phyloP scores from a whole-genome alignment of 2,329 filamentous ascomycete genomes.

The Colletotrichum echinochloae region DNA sequence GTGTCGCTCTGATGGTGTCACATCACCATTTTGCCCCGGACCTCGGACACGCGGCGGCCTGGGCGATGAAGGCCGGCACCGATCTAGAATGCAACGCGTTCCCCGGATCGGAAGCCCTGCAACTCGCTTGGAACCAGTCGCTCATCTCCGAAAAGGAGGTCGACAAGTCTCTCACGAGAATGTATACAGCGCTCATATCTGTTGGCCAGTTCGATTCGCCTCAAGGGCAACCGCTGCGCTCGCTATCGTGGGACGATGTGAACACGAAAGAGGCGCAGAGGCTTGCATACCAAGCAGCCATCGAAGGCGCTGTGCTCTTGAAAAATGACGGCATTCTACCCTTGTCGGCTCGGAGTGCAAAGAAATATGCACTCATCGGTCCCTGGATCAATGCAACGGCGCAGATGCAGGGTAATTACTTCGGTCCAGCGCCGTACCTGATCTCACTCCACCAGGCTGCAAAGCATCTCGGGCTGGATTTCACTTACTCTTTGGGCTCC shows the following conservation, averaged over 20 bases:
- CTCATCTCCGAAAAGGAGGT: conserved; percentile 47
- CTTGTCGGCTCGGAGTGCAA: conserved; percentile 48
- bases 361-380: conserved; percentile 49
- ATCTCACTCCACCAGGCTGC: conserved; percentile 41
- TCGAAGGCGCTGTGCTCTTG: conserved; percentile 60
- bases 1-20: conserved; percentile 33
- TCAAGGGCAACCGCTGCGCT: conserved; percentile 57
- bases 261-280: conserved; percentile 64
- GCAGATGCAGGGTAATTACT: conserved; percentile 42
- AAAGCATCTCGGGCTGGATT: conserved; percentile 46
- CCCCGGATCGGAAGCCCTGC: conserved; percentile 26
- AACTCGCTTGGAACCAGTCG: conserved; percentile 48
- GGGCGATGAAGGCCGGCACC: conserved; percentile 51
- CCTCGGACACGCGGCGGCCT: conserved; percentile 50
- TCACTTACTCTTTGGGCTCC: conserved; percentile 48
- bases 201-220: conserved; percentile 69
- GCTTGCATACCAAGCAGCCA: conserved; percentile 63
- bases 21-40: conserved; percentile 30
- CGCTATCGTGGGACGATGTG: conserved; percentile 67
- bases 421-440: conserved; percentile 43
- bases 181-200: conserved; percentile 66
- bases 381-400: conserved; percentile 51
- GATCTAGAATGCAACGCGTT: conserved; percentile 49
- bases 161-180: conserved; percentile 62
- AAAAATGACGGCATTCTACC: conserved; percentile 67